Base-by-base conservation (phyloP, 257 asterid genomes). In the Salvia splendens region DNA sequence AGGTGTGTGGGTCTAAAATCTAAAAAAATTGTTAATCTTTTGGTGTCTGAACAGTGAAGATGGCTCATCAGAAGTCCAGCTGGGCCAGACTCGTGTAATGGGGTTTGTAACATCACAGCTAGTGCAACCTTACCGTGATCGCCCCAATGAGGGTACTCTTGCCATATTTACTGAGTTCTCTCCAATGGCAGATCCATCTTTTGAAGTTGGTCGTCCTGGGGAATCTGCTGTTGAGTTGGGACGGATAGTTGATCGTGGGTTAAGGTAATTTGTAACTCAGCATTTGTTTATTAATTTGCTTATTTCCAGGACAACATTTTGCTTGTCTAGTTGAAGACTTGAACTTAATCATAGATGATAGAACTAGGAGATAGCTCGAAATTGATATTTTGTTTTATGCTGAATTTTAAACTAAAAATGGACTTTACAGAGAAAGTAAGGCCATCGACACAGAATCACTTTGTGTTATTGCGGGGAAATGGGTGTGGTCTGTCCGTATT, bases 121-220 rank as follows among this genome's bases (percentile, higher is more conserved):
- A 75, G 96, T 82, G 83, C 95, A 91, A 61, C 99, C 99, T 70
- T 94, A 84, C 73, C 77, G 88, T 40, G 99, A 94, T 75, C 87
- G 96, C 64, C 96, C 96, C 28, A 91, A 83, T 64, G 99, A 91
- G 81, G 99, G 99, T 52, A 73, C 75, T 38, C 95, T 94, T 76
- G 75, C 97, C 46, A 80, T 94, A 45, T 94, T 77, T 77, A 84
- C 95, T 1, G 99, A 94, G 75, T 91, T 94, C 78, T 94, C 99
- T 69, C 99, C 99, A 16, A 91, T 94, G 99, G 99, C 97, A 9
- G 99, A 94, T 78, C 97, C 96, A 68, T 84, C 91, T 9, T 94
- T 91, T 71, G 97, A 94, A 84, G 73, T 75, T 17, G 99, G 97
- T 15, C 96, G 93, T 55, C 99, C 95, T 32, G 89, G 92, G 67